phyloP scores from a whole-genome alignment of 1,284 basidiomycete species.

The Sanguinoderma infundibulare region DNA sequence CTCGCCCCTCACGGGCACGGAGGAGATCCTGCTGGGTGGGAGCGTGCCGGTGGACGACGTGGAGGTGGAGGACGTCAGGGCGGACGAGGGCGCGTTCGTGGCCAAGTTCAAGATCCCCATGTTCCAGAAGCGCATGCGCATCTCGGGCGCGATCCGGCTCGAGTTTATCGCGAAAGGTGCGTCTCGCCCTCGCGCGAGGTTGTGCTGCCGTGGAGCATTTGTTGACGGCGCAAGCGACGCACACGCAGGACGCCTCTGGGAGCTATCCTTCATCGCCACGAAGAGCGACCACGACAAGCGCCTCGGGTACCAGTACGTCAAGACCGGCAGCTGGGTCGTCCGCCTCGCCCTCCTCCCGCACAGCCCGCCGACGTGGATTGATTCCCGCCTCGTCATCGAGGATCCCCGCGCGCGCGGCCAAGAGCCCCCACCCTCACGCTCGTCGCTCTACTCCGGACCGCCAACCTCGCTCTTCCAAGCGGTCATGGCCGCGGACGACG shows the following conservation, averaged over 20 bases:
- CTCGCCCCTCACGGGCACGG: constrained; percentile 52
- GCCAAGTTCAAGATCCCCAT: constrained; percentile 56
- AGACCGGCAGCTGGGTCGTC: constrained; percentile 59
- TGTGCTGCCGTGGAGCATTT: too few relatives aligned
- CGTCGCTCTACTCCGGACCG: constrained; percentile 15
- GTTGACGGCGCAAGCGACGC: too few relatives aligned
- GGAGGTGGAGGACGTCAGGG: constrained; percentile 49
- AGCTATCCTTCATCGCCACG: constrained; percentile 54
- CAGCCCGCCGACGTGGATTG: constrained; percentile 63
- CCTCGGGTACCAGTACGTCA: constrained; percentile 15
- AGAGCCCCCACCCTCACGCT: constrained; percentile 9
- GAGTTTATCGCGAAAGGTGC: constrained; percentile 76
- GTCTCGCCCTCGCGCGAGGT: constrained; percentile 18
- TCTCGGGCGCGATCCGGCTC: constrained; percentile 53
- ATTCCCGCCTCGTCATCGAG: constrained; percentile 58
- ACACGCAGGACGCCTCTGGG: constrained; percentile 63
- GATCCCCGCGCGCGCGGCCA: constrained; percentile 35
- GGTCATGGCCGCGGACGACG: background rate
- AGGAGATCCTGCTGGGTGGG: constrained; percentile 61
- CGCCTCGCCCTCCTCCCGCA: constrained; percentile 56
- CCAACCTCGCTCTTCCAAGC: constrained; percentile 16
- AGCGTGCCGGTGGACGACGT: constrained; percentile 56
- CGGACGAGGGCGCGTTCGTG: constrained; percentile 55
- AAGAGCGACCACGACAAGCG: constrained; percentile 21
- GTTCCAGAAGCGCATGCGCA: constrained; percentile 75